Evolutionary conservation across 1,139 yeast genomes (phyloP), one percentile per base, ranked within the genome.

Genomic region (Wickerhamomyces sp.): DNA sequence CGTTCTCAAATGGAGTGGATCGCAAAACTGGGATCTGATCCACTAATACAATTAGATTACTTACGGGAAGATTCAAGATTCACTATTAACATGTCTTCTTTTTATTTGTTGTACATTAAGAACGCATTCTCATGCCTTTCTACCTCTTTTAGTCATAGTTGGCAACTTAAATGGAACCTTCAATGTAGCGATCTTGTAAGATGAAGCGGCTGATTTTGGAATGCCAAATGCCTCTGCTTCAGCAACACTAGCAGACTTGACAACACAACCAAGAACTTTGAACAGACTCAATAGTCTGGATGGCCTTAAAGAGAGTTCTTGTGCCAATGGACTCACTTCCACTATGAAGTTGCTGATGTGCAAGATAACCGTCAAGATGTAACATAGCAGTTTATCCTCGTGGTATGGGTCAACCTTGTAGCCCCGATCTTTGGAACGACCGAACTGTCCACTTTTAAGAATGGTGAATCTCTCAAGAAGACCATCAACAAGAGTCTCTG

Each of bases 141-240:
- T 72, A 18, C 78, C 79, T 57, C 87, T 70, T 67, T 80, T 78
- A 13, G 79, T 73, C 71, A 85, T 70, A 51, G 84, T 91, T 9
- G 98, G 98, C 38, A 87, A 68, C 57, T 79, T 82, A 62, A 93
- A 82, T 26, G 99, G 99, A 25, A 88, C 95, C 57, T 75, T 80
- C 59, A 91, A 72, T 16, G 74, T 62, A 8, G 96, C 98, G 45
- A 89, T 70, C 62, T 87, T 87, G 59, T 83, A 80, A 30, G 77
- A 69, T 11, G 75, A 59, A 19, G 85, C 84, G 39, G 74, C 70
- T 30, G 75, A 62, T 59, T 75, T 78, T 35, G 86, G 75, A 42
- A 88, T 69, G n/a, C 87, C 89, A 44, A 83, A 74, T 3, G 87
- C 88, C 52, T 83, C 89, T 17, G 93, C 89, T 62, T 87, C 89